Evolutionary conservation across 2,329 filamentous ascomycete species (phyloP), one percentile per base, ranked within the genome.

Genomic region (Dothistroma septosporum): DNA sequence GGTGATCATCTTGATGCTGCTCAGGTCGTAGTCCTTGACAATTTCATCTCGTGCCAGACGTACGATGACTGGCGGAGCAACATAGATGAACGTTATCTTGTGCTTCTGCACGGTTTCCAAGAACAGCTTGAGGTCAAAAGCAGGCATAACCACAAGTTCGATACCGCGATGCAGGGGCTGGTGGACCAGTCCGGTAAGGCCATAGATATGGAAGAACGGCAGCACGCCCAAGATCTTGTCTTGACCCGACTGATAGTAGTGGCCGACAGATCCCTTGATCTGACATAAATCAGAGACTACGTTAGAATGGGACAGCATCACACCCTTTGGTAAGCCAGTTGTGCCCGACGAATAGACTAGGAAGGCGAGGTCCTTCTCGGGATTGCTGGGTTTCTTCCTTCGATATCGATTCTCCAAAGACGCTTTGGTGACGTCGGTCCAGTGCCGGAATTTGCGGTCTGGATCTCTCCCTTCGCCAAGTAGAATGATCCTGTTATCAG

Each of bases 161-260:
- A 87, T 79, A 7, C 90, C 91, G 22, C 79, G 78, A 74, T 86
- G 86, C 12, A 91, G 75, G 35, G 85, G 79, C 69, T 87, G 82
- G 63, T 94, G 85, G 35, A 95, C 80, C 46, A 92, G 83, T 68
- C 85, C 88, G 12, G 86, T 89, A 24, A 96, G 82, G 8, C 89
- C 89, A 71, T 96, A 96, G 64, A 96, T 92, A 73, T 96, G 92
- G 77, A 92, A 96, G 74, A 96, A 94, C 0, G 92, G 92, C 11
- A 96, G 76, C 61, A 96, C 88, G 1, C 89, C 90, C 7, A 97
- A 75, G 32, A 94, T 79, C 61, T 83, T 85, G 72, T 96, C 92
- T 83, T 1, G 78, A 72, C 0, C 84, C 82, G 56, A 61, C 58
- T 78, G 64, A 70, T 73, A 64, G 73, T 68, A 76, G 75, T 73